Evolutionary conservation across 2,329 filamentous ascomycete genomes (phyloP).

Genomic region (Verticillium tricorpus): DNA sequence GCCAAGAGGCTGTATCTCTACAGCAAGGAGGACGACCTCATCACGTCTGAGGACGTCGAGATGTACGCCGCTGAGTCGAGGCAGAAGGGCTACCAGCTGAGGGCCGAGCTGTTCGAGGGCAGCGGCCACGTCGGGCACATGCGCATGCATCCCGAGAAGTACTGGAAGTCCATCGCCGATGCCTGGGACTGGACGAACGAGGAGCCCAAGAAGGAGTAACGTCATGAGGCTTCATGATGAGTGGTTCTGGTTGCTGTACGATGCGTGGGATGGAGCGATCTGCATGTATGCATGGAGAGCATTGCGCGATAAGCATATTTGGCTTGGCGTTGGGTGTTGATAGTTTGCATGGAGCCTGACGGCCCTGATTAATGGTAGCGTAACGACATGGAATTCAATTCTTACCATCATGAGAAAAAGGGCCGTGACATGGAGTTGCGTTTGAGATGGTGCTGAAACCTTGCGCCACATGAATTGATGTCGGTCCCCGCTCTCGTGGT

Average conservation of each 20-base stretch:
- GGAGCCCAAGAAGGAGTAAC: not conserved
- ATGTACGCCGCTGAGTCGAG: constrained; percentile 44
- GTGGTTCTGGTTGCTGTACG: not conserved
- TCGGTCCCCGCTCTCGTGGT: too few species aligned
- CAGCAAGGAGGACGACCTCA: constrained; percentile 27
- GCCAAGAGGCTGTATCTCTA: constrained; percentile 9
- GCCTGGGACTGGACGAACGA: constrained; percentile 18
- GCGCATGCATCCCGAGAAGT: constrained; percentile 48
- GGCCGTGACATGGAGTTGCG: not conserved
- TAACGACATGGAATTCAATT: not conserved
- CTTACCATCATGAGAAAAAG: not conserved
- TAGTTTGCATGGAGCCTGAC: not conserved
- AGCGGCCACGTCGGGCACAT: constrained; percentile 60
- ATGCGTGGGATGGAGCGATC: not conserved
- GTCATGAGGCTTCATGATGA: not conserved
- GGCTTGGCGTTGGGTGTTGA: not conserved
- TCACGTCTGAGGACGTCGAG: constrained; percentile 51
- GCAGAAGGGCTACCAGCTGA: constrained; percentile 42
- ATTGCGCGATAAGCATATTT: not conserved
- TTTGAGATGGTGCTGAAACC: not conserved
- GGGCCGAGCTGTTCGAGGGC: constrained; percentile 49
- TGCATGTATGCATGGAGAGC: not conserved
- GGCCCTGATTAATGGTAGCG: not conserved
- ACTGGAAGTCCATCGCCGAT: constrained; percentile 45
- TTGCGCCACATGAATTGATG: not conserved